Evolutionary conservation across 2,329 filamentous ascomycete genomes (phyloP).

Genomic region (Xylaria sp.): DNA sequence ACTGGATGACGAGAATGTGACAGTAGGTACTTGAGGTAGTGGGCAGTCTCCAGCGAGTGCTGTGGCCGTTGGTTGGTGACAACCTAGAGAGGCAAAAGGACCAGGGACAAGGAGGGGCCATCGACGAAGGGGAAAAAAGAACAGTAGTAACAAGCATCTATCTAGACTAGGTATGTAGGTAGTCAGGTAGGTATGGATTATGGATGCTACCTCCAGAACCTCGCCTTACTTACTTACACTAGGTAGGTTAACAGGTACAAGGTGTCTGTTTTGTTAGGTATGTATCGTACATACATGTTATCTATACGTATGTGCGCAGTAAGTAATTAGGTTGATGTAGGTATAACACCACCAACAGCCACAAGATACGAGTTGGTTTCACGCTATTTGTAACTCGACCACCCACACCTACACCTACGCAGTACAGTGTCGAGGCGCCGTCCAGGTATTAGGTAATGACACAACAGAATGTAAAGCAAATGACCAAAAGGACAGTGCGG

Average conservation of each 20-base stretch:
- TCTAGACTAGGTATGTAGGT: too few species aligned
- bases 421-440: too few species aligned
- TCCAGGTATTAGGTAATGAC: too few species aligned
- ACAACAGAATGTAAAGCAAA: too few species aligned
- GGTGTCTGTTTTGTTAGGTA: too few species aligned
- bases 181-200: too few species aligned
- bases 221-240: too few species aligned
- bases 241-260: too few species aligned
- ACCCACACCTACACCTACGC: neutral
- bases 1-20: conserved; percentile 34
- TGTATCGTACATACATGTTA: neutral
- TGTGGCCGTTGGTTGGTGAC: neutral
- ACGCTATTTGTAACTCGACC: neutral
- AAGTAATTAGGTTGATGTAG: neutral
- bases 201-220: too few species aligned
- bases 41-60: neutral
- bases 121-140: neutral
- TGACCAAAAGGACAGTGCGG: conserved; percentile 6
- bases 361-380: neutral
- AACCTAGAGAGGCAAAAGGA: neutral
- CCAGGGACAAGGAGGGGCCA: neutral
- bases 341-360: neutral
- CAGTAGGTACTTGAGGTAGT: conserved; percentile 1
- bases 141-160: neutral
- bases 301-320: neutral